phyloP scores from a whole-genome alignment of 192 early-diverging fungal species.

The Coemansia sp. region DNA sequence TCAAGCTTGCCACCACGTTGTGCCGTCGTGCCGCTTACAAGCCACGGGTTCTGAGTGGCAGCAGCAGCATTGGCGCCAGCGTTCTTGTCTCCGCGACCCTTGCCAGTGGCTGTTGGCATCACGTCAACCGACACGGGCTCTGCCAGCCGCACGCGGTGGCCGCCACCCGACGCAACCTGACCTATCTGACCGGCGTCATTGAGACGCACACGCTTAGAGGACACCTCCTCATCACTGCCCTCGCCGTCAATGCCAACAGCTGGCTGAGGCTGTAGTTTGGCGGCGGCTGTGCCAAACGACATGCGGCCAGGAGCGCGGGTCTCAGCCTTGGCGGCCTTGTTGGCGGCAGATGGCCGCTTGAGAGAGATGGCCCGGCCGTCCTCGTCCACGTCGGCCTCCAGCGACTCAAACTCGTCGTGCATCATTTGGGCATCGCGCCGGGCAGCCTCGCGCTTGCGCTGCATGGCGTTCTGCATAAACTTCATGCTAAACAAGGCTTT shows the following conservation, averaged over 20 bases:
- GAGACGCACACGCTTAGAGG: constrained; percentile 46
- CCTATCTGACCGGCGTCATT: constrained; percentile 47
- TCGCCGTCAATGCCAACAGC: constrained; percentile 21
- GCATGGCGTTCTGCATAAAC: constrained; percentile 88
- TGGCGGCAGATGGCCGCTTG: constrained; percentile 4
- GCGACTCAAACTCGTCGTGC: constrained; percentile 34
- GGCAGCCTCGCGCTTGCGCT: constrained; percentile 54
- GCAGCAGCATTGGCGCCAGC: constrained; percentile 11
- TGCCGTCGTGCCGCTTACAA: constrained; percentile 52
- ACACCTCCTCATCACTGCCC: background rate
- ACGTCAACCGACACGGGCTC: constrained; percentile 53
- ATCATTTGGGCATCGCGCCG: constrained; percentile 36
- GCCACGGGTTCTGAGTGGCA: constrained; percentile 73
- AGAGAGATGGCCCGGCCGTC: constrained; percentile 15
- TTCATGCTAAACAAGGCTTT: constrained; percentile 95
- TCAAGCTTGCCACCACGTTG: constrained; percentile 50
- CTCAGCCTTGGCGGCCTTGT: background rate
- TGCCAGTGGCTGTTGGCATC: constrained; percentile 10
- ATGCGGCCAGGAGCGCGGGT: constrained; percentile 30
- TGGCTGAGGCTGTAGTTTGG: constrained; percentile 5
- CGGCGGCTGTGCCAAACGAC: constrained; percentile 34
- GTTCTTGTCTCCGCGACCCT: constrained; percentile 7
- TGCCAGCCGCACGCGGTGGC: constrained; percentile 55
- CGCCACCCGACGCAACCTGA: constrained; percentile 51
- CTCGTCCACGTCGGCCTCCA: constrained; percentile 34